These are phyloP conservation scores for Eucalyptus sp. DNA, from an alignment of 345 rosid species.

Conservation along the genomic window DNA sequence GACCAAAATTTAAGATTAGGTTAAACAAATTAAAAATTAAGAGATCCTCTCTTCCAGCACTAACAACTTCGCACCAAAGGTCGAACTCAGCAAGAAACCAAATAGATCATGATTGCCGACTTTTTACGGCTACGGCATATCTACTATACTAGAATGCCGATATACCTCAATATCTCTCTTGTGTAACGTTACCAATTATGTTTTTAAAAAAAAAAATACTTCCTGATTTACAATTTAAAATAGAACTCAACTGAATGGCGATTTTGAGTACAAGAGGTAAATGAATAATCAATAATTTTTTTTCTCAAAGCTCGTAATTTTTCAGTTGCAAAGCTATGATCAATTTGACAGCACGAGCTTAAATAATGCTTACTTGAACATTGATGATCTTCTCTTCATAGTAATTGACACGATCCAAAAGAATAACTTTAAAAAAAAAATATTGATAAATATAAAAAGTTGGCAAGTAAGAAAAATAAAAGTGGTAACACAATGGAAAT, in stretches of 20 bases:
- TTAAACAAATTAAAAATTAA: too few relatives aligned
- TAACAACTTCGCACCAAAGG: background rate
- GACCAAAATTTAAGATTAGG: fast-evolving
- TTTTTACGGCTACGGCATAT: fast-evolving
- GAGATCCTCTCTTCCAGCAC: background rate
- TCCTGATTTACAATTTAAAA: background rate
- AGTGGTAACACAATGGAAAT: background rate
- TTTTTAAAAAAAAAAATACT: background rate
- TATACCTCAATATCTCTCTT: background rate
- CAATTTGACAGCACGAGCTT: background rate
- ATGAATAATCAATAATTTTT: background rate
- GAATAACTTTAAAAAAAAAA: background rate
- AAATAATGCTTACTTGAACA: background rate
- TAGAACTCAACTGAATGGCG: background rate
- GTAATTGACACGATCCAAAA: background rate
- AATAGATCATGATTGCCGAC: background rate
- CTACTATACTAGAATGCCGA: background rate
- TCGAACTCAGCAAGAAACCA: background rate
- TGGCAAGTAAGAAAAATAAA: background rate
- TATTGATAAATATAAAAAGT: too few relatives aligned
- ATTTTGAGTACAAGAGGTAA: background rate
- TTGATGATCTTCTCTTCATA: background rate
- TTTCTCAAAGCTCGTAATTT: background rate
- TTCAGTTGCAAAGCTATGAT: background rate
- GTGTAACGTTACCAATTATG: background rate